A percentile compares a stretch with the other conserved stretches of the same genome.
Evolutionary conservation across 768 basidiomycete species (phyloP).

Genomic region (Boletus edulis): DNA sequence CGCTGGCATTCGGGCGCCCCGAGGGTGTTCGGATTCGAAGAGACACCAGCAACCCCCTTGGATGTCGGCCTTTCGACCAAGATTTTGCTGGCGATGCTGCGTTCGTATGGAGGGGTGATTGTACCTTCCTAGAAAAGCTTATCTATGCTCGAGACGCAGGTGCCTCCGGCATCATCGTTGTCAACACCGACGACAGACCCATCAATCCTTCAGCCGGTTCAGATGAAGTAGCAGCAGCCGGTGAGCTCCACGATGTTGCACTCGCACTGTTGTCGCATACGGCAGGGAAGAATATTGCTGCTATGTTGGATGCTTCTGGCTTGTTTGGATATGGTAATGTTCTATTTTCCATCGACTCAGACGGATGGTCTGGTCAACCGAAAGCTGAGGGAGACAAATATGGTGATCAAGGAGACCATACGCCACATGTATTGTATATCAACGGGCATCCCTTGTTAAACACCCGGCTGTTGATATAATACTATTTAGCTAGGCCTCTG

Average conservation of each 20-base stretch:
- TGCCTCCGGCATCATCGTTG: conserved; percentile 76
- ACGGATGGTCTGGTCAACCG: conserved; percentile 27
- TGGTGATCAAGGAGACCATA: conserved; percentile 31
- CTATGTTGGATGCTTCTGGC: conserved; percentile 55
- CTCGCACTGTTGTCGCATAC: conserved; percentile 55
- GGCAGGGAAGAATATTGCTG: conserved; percentile 51
- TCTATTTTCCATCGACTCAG: conserved; percentile 48
- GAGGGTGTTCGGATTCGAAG: conserved; percentile 56
- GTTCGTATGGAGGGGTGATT: conserved; percentile 72
- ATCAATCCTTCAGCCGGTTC: conserved; percentile 66
- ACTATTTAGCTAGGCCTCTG: neutral
- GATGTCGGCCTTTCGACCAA: conserved; percentile 56
- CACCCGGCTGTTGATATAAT: conserved; percentile 63
- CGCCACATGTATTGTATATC: conserved; percentile 62
- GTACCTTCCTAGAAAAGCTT: conserved; percentile 88
- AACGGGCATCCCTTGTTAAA: conserved; percentile 77
- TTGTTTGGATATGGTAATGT: conserved; percentile 46
- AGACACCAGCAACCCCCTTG: conserved; percentile 51
- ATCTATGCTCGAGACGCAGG: conserved; percentile 62
- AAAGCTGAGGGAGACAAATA: conserved; percentile 11
- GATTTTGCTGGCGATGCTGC: conserved; percentile 51
- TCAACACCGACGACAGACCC: conserved; percentile 56
- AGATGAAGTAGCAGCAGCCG: conserved; percentile 55
- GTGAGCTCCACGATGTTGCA: conserved; percentile 55
- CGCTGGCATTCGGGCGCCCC: conserved; percentile 45